phyloP scores from a whole-genome alignment of 768 basidiomycete genomes.

The Dentipellis fragilis region DNA sequence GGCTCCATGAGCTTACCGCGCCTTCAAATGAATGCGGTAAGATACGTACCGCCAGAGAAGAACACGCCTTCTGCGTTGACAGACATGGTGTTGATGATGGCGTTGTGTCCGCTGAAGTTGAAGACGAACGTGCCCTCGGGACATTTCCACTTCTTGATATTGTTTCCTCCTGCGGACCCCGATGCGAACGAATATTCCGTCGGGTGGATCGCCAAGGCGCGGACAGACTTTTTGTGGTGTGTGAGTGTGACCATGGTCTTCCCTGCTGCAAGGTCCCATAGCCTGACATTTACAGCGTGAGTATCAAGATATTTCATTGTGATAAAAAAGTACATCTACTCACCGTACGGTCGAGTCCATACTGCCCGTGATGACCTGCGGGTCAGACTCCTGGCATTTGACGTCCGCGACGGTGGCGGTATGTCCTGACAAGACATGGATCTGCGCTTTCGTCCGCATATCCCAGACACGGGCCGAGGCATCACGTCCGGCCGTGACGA shows the following conservation, averaged over 20 bases:
- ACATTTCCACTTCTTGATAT: conserved; percentile 99
- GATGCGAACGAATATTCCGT: conserved; percentile 95
- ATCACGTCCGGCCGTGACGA: conserved; percentile 93
- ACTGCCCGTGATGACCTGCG: conserved; percentile 94
- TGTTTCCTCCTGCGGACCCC: conserved; percentile 96
- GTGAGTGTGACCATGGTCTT: conserved; percentile 95
- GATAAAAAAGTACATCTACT: conserved; percentile 14
- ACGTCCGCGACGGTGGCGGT: conserved; percentile 94
- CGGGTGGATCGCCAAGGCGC: conserved; percentile 89
- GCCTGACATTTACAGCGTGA: conserved; percentile 26
- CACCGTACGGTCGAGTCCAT: conserved; percentile 97
- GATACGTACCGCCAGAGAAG: conserved; percentile 80
- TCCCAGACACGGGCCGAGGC: conserved; percentile 98
- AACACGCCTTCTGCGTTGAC: conserved; percentile 95
- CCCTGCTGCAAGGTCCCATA: conserved; percentile 98
- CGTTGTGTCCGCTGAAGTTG: conserved; percentile 94
- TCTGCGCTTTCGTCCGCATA: conserved; percentile 95
- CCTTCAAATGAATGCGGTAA: neutral
- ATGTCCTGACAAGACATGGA: conserved; percentile 89
- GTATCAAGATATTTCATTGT: neutral
- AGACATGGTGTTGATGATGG: conserved; percentile 92
- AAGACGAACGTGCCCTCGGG: conserved; percentile 93
- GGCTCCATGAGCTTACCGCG: neutral
- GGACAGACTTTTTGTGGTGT: conserved; percentile 98
- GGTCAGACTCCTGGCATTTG: conserved; percentile 93